Evolutionary conservation across 371 early-diverging fungal species (phyloP).

Genomic region (Rhizomucor pusillus): DNA sequence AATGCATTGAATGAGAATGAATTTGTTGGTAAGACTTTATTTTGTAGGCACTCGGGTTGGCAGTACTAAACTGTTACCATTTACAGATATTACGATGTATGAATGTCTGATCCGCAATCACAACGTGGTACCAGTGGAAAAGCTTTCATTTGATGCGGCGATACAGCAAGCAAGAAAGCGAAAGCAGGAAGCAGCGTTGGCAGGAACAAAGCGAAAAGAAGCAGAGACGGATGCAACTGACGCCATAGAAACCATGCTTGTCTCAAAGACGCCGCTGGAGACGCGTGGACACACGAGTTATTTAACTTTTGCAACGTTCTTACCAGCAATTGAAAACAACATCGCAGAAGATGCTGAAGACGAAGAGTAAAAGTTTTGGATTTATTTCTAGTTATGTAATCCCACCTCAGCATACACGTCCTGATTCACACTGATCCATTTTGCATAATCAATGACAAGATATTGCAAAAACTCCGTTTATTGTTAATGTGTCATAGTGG

Average conservation of each 20-base stretch:
- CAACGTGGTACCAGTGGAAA: conserved; percentile 46
- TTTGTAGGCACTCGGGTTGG: neutral
- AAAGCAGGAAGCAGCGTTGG: conserved; percentile 31
- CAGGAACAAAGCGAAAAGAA: conserved; percentile 22
- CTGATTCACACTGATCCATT: too few species aligned
- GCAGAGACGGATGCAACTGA: conserved; percentile 18
- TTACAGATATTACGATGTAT: conserved; percentile 76
- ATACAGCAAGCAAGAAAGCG: conserved; percentile 41
- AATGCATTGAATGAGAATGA: conserved; percentile 72
- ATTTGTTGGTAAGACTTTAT: conserved; percentile 61
- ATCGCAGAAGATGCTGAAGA: conserved; percentile 5
- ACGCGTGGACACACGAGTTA: conserved; percentile 89
- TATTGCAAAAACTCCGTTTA: too few species aligned
- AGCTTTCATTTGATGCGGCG: conserved; percentile 51
- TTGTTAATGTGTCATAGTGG: too few species aligned
- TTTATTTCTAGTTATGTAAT: too few species aligned
- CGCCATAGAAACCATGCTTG: conserved; percentile 34
- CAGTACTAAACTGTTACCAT: neutral
- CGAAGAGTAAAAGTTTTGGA: too few species aligned
- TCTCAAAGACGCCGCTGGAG: conserved; percentile 42
- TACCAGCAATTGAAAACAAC: conserved; percentile 44
- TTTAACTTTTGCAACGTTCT: conserved; percentile 85
- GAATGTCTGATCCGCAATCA: conserved; percentile 73
- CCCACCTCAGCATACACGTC: too few species aligned
- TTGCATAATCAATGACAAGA: too few species aligned